Base-by-base conservation (phyloP, 2,329 filamentous ascomycete genomes). In the Verticillium nubilum region DNA sequence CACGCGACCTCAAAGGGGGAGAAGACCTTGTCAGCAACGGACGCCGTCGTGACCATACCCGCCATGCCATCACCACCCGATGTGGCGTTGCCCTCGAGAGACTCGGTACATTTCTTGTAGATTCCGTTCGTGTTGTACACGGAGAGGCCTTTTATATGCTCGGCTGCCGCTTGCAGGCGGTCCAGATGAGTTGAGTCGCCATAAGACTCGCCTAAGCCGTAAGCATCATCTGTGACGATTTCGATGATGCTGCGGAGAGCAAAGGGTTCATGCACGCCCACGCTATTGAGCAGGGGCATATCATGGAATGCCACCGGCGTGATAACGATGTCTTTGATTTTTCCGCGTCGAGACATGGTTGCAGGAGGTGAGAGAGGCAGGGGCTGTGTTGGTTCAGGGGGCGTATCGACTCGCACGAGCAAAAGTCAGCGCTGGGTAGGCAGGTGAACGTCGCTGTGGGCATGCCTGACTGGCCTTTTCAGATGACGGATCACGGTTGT, bases 51-150 rank as follows among this genome's bases (percentile, higher is more conserved):
- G 12, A 78, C 75, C 74, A 78, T 73, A 29, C 67, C 72, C 0
- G 83, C 80, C 52, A 92, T 74, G 59, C 89, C 91, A 67, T 87
- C 85, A 42, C 57, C 91, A 13, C 62, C 90, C 53, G 82, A 86
- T 2, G 58, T 59, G 27, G 58, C 60, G 56, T 60, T 59, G 23
- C 62, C 60, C 1, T 88, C 88, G 0, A 77, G 69, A 0, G 90
- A 89, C 58, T 93, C 87, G 74, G 92, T 81, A 69, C 95, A 96
- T 3, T 86, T 90, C 63, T 91, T 87, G 74, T 93, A 94, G 65
- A 94, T 83, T 66, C 92, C 87, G 68, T 94, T 95, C 1, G 91
- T 94, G 72, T 91, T 90, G 37, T 72, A 70, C 0, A 73, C 63
- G 2, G 71, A 63, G 5, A 71, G 57, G 0, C 67, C 71, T 17